Evolutionary conservation across 2,329 filamentous ascomycete species (phyloP).

Genomic region (Trichoderma breve): DNA sequence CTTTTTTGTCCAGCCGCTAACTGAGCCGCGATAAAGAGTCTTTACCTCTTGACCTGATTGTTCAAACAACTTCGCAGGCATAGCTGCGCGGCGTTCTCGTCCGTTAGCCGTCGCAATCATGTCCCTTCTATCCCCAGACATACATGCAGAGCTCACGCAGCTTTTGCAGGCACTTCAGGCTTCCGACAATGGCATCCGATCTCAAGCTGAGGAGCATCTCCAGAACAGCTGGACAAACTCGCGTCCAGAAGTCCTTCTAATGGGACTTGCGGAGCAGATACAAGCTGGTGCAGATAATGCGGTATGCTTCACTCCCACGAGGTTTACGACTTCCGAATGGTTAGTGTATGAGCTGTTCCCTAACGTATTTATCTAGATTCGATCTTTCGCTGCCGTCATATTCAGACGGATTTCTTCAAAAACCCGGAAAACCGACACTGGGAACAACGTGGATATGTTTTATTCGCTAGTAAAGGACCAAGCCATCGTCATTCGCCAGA

Average conservation of each 20-base stretch:
- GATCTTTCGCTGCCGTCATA: slow-evolving; percentile 88
- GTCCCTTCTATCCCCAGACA: slow-evolving; percentile 82
- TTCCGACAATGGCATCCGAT: slow-evolving; percentile 80
- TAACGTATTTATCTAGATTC: slow-evolving; percentile 49
- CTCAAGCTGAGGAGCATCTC: slow-evolving; percentile 85
- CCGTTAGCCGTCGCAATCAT: slow-evolving; percentile 40
- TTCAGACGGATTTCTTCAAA: slow-evolving; percentile 93
- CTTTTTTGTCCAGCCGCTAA: slow-evolving; percentile 20
- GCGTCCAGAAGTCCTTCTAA: slow-evolving; percentile 82
- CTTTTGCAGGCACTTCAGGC: slow-evolving; percentile 87
- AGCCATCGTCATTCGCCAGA: slow-evolving; percentile 75
- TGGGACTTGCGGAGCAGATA: slow-evolving; percentile 92
- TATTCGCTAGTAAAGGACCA: slow-evolving; percentile 73
- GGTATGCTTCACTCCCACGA: slow-evolving; percentile 46
- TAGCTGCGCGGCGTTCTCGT: slow-evolving; percentile 26
- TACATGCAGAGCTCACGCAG: slow-evolving; percentile 80
- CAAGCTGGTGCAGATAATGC: slow-evolving; percentile 70
- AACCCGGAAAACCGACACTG: slow-evolving; percentile 71
- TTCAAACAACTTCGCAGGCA: slow-evolving; percentile 20
- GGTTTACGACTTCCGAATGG: background rate
- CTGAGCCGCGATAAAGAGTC: slow-evolving; percentile 12
- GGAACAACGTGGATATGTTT: slow-evolving; percentile 79
- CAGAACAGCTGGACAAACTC: slow-evolving; percentile 84
- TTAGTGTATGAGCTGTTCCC: background rate
- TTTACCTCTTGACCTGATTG: slow-evolving; percentile 15